Percentiles rank a stretch among this genome's conserved stretches.
Conservation (phyloP, 768 basidiomycete species). For the Chiua virens region DNA sequence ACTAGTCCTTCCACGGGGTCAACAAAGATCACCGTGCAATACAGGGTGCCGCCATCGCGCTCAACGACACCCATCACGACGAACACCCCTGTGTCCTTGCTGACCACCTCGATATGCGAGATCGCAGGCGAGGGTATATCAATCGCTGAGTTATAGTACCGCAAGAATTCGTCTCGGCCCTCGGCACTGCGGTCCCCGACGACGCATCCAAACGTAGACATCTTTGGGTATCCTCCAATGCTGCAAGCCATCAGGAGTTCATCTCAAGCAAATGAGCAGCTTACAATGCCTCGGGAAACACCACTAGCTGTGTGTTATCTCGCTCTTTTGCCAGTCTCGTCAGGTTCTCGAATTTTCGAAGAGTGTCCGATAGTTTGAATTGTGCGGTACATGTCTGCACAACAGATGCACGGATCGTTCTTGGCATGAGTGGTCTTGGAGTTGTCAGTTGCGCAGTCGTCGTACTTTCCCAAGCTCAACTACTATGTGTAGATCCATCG, state of each 20-base stretch:
- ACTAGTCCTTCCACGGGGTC: constrained; percentile 51
- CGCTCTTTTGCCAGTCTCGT: constrained; percentile 46
- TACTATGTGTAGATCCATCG: neutral
- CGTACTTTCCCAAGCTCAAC: neutral
- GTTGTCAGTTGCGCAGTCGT: neutral
- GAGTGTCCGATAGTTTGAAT: constrained; percentile 45
- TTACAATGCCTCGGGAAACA: constrained; percentile 62
- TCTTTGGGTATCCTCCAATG: constrained; percentile 61
- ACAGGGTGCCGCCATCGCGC: constrained; percentile 56
- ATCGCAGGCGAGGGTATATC: constrained; percentile 54
- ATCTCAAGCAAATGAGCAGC: constrained; percentile 11
- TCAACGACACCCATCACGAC: constrained; percentile 63
- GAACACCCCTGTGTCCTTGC: constrained; percentile 49
- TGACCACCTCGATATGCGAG: constrained; percentile 47
- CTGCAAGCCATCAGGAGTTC: constrained; percentile 23
- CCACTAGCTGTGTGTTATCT: constrained; percentile 47
- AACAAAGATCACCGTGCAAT: constrained; percentile 60
- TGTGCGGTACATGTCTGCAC: constrained; percentile 51
- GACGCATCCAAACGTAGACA: constrained; percentile 42
- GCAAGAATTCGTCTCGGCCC: constrained; percentile 60
- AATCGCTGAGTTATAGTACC: constrained; percentile 55
- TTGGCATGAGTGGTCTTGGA: constrained; percentile 19
- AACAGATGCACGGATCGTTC: constrained; percentile 48
- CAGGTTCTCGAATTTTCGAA: constrained; percentile 49
- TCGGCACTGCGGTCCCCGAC: constrained; percentile 50